Conservation (phyloP, 2,329 filamentous ascomycete genomes). For the Fusarium graminum region DNA sequence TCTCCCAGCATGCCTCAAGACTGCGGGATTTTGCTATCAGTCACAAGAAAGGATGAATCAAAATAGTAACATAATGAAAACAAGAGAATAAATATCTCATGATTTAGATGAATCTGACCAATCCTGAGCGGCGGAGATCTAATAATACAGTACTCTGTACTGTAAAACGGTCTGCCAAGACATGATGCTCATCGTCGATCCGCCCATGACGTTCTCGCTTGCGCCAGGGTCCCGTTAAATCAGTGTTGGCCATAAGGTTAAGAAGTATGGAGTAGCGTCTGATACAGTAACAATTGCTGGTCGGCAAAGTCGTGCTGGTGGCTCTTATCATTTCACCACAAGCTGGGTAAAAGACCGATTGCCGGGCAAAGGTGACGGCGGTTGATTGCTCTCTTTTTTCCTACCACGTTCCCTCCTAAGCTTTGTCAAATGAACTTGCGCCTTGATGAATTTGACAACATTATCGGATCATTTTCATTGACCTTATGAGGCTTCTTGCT, state of each 20-base stretch:
- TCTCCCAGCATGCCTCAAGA: constrained; percentile 1
- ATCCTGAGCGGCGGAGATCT: constrained; percentile 23
- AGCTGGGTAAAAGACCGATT: constrained; percentile 26
- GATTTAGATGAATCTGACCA: constrained; percentile 15
- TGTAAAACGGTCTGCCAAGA: constrained; percentile 36
- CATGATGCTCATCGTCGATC: constrained; percentile 40
- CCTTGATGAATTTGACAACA: constrained; percentile 18
- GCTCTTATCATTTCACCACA: constrained; percentile 38
- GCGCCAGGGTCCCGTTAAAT: constrained; percentile 29
- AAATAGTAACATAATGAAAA: constrained; percentile 5
- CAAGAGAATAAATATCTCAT: background rate
- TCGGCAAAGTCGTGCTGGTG: constrained; percentile 31
- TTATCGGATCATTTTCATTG: background rate
- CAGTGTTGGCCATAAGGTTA: constrained; percentile 32
- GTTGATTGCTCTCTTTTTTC: constrained; percentile 20
- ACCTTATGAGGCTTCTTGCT: constrained; percentile 6
- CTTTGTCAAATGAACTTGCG: constrained; percentile 18
- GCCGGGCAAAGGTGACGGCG: constrained; percentile 13
- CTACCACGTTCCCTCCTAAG: constrained; percentile 17
- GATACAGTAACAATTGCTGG: constrained; percentile 28
- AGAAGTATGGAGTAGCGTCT: constrained; percentile 34
- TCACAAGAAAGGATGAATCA: constrained; percentile 6
- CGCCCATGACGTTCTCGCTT: constrained; percentile 38
- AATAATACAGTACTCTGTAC: constrained; percentile 9
- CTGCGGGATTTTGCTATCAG: constrained; percentile 37